Percentiles rank a stretch among this genome's conserved stretches.
Conservation (phyloP, 805 yeast species). For the Wickerhamomyces alni region DNA sequence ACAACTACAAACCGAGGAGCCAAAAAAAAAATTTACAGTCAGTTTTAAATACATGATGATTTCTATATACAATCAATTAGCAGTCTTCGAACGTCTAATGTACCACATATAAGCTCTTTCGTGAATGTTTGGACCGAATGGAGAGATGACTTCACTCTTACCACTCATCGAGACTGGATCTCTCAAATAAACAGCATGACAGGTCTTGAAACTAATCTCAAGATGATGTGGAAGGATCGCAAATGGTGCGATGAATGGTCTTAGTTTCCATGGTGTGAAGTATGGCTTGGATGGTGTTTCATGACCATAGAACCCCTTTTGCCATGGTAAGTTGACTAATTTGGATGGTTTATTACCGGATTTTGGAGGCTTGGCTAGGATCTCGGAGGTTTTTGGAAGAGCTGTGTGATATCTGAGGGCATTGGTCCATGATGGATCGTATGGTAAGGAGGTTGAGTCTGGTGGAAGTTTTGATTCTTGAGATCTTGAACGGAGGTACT, state of each 20-base stretch:
- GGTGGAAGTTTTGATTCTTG: slow-evolving; percentile 10
- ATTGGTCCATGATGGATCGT: slow-evolving; percentile 46
- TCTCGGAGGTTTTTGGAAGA: slow-evolving; percentile 38
- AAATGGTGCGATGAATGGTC: slow-evolving; percentile 89
- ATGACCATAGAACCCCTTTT: slow-evolving; percentile 73
- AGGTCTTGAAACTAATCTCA: slow-evolving; percentile 83
- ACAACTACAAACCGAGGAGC: no score
- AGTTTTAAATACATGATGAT: no score
- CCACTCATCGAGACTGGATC: slow-evolving; percentile 98
- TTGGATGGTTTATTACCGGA: slow-evolving; percentile 9
- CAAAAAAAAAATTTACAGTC: no score
- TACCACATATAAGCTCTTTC: slow-evolving; percentile 96
- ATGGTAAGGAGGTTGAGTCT: slow-evolving; percentile 25
- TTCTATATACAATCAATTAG: slow-evolving; percentile 17
- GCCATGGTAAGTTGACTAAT: slow-evolving; percentile 71
- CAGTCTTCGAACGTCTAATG: slow-evolving; percentile 56
- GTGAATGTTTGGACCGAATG: slow-evolving; percentile 74
- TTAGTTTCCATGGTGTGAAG: slow-evolving; percentile 96
- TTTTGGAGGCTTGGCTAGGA: slow-evolving; percentile 41
- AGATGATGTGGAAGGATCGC: slow-evolving; percentile 89
- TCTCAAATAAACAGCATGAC: slow-evolving; percentile 94
- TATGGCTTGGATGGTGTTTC: slow-evolving; percentile 70
- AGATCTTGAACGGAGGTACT: neutral
- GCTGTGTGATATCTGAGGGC: slow-evolving; percentile 36
- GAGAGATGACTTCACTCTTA: slow-evolving; percentile 90